Conservation (phyloP, 495 filamentous ascomycete species). For the Neurospora sp. region DNA sequence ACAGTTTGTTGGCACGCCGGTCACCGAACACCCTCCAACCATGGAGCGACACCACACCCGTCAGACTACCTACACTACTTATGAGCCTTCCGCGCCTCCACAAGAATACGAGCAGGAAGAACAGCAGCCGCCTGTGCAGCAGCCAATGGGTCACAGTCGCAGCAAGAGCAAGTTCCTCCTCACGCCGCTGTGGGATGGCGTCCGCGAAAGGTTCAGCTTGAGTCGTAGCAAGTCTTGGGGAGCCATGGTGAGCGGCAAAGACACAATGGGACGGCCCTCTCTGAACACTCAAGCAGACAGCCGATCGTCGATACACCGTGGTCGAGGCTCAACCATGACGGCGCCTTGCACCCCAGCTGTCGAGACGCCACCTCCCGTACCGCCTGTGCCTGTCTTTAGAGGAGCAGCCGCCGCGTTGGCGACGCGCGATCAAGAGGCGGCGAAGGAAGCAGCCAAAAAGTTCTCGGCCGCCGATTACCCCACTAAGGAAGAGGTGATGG, state of each 20-base stretch:
- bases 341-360: neutral
- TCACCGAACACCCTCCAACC: neutral
- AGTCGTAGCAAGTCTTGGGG: conserved; percentile 15
- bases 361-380: neutral
- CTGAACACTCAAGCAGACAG: neutral
- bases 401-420: neutral
- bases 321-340: neutral
- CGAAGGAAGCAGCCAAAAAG: neutral
- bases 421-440: conserved; percentile 1
- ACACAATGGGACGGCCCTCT: neutral
- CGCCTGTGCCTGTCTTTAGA: neutral
- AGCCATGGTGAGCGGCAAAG: conserved; percentile 2
- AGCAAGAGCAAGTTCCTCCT: conserved; percentile 16
- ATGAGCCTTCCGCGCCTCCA: conserved; percentile 1
- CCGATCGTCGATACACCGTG: neutral
- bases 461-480: conserved; percentile 21
- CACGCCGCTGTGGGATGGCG: conserved; percentile 24
- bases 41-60: neutral
- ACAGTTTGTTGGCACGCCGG: conserved; percentile 21
- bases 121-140: neutral
- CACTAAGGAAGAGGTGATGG: conserved; percentile 33
- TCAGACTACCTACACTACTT: neutral
- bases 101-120: neutral
- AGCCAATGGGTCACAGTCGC: neutral
- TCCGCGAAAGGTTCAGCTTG: conserved; percentile 19